phyloP scores from a whole-genome alignment of 1,139 yeast species.

The Taphrina deformans region DNA sequence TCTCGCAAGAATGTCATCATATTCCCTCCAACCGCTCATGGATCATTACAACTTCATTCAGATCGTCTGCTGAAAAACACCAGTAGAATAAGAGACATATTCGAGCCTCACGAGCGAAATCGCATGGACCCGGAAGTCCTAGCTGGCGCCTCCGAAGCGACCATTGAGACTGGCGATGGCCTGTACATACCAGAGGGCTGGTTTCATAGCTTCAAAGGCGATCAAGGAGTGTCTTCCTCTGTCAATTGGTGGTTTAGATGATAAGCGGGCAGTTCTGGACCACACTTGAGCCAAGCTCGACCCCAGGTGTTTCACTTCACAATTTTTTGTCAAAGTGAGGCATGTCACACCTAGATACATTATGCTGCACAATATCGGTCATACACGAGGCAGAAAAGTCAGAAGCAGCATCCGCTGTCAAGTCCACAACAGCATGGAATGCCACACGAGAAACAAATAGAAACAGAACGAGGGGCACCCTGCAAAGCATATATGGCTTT shows the following conservation, averaged over 20 bases:
- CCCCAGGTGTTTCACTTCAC: not conserved
- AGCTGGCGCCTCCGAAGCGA: not conserved
- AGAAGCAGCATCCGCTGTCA: too few species aligned
- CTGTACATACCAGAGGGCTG: slow-evolving; percentile 28
- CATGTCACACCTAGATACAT: not conserved
- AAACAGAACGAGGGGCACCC: not conserved
- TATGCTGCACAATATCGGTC: not conserved
- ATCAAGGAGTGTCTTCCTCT: slow-evolving; percentile 11
- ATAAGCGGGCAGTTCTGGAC: not conserved
- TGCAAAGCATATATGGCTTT: not conserved
- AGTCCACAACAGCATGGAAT: too few species aligned
- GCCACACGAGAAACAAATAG: not conserved
- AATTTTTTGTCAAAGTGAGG: not conserved
- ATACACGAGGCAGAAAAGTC: not conserved
- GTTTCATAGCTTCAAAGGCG: slow-evolving; percentile 29
- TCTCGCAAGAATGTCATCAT: slow-evolving; percentile 5
- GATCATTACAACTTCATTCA: not conserved
- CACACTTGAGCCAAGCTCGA: too few species aligned
- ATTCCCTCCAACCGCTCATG: slow-evolving; percentile 1
- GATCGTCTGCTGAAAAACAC: slow-evolving; percentile 21
- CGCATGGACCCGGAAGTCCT: not conserved
- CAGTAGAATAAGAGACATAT: slow-evolving; percentile 17
- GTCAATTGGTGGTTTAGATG: slow-evolving; percentile 32
- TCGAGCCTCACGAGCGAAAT: not conserved
- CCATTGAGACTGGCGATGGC: slow-evolving; percentile 20